phyloP scores from a whole-genome alignment of 2,329 filamentous ascomycete species.

The Calonectria hongkongensis region DNA sequence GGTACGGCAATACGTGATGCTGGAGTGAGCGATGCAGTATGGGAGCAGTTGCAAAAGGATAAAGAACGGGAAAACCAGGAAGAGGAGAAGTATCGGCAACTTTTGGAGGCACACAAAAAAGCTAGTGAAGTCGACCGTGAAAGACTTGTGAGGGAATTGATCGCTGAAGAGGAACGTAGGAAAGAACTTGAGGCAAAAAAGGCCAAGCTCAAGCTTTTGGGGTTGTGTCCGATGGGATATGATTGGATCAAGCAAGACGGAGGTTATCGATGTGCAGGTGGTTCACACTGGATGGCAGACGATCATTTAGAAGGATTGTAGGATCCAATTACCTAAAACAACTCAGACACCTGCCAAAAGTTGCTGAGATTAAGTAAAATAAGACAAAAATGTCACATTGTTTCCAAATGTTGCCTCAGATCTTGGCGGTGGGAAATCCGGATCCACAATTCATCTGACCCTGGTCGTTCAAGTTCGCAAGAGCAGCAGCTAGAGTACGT shows the following conservation, averaged over 20 bases:
- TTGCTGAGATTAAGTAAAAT: no score
- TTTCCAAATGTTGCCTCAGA: no score
- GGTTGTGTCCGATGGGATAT: constrained; percentile 74
- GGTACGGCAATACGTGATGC: constrained; percentile 66
- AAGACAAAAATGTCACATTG: no score
- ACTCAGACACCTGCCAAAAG: no score
- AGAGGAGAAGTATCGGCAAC: constrained; percentile 60
- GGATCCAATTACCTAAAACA: not conserved
- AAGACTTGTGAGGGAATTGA: constrained; percentile 58
- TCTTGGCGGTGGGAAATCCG: no score
- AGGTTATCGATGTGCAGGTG: constrained; percentile 79
- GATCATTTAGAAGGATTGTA: constrained; percentile 38
- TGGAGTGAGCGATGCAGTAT: constrained; percentile 76
- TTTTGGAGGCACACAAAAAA: constrained; percentile 56
- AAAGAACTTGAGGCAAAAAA: constrained; percentile 64
- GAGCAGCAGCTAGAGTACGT: no score
- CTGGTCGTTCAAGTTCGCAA: no score
- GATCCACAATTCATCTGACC: no score
- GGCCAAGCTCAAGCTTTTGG: constrained; percentile 70
- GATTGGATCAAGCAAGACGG: constrained; percentile 75
- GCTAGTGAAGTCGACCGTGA: constrained; percentile 58
- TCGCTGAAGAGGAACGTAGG: constrained; percentile 52
- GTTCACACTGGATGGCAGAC: constrained; percentile 68
- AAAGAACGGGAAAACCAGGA: constrained; percentile 60
- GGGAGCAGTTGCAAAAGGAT: constrained; percentile 76